These are phyloP conservation scores for Ophiostoma quercus DNA, from an alignment of 2,329 filamentous ascomycete species.

Conservation along the genomic window DNA sequence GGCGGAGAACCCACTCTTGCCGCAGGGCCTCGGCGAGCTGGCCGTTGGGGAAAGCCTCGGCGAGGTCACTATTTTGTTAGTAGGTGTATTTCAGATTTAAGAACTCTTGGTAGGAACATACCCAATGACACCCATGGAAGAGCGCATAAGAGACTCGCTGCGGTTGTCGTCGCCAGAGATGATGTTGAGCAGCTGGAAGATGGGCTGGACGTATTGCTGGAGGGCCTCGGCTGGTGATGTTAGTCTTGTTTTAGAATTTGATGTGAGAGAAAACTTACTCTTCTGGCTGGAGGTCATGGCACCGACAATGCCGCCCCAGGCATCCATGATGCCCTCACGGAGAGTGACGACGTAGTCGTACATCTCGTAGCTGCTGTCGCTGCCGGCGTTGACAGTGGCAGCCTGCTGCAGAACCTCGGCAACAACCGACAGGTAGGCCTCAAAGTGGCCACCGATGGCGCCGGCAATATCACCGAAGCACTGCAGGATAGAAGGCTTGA, in stretches of 20 bases:
- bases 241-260: no score
- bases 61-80: conserved; percentile 64
- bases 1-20: conserved; percentile 78
- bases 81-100: not conserved
- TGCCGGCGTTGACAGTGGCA: conserved; percentile 69
- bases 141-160: conserved; percentile 84
- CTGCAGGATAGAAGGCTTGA: conserved; percentile 96
- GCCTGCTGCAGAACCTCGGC: conserved; percentile 93
- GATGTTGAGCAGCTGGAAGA: conserved; percentile 79
- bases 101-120: conserved; percentile 42
- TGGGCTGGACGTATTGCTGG: conserved; percentile 71
- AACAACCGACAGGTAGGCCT: conserved; percentile 87
- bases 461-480: conserved; percentile 97
- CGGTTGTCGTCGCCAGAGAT: conserved; percentile 80
- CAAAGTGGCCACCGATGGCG: conserved; percentile 85
- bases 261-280: conserved; percentile 47
- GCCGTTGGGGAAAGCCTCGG: conserved; percentile 87
- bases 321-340: conserved; percentile 97
- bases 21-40: conserved; percentile 81
- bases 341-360: conserved; percentile 93
- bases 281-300: conserved; percentile 82
- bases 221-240: conserved; percentile 57
- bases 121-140: conserved; percentile 97
- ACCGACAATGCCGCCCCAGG: conserved; percentile 94
- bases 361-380: conserved; percentile 88